Percentiles rank a stretch among this genome's conserved stretches.
These are phyloP conservation scores for Rubia tinctorum DNA, from an alignment of 305 asterid genomes.

Conservation along the genomic window DNA sequence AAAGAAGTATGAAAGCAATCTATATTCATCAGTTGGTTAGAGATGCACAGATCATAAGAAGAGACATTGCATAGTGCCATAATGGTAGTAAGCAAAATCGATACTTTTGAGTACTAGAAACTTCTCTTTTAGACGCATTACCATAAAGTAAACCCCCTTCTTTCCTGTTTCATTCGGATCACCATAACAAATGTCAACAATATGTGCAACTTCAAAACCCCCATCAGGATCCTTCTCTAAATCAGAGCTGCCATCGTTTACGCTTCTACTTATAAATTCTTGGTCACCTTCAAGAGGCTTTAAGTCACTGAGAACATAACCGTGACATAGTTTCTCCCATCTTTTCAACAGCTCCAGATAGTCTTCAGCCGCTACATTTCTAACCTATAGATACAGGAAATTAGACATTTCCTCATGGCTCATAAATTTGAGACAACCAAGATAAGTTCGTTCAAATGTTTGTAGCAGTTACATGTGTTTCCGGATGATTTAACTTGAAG, in stretches of 20 bases:
- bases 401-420: neutral
- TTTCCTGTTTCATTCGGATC: slow-evolving; percentile 55
- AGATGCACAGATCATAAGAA: neutral
- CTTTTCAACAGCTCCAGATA: slow-evolving; percentile 69
- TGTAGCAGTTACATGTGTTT: slow-evolving; percentile 39
- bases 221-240: slow-evolving; percentile 20
- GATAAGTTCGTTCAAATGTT: neutral
- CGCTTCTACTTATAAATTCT: slow-evolving; percentile 12
- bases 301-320: slow-evolving; percentile 33
- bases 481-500: slow-evolving; percentile 74
- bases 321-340: slow-evolving; percentile 57
- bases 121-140: slow-evolving; percentile 12
- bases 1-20: neutral
- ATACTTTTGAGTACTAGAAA: neutral
- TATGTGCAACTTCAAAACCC: slow-evolving; percentile 62
- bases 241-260: slow-evolving; percentile 16
- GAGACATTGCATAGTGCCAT: neutral
- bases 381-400: slow-evolving; percentile 41
- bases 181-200: slow-evolving; percentile 69
- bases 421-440: neutral
- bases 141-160: slow-evolving; percentile 64
- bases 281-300: slow-evolving; percentile 1
- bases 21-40: neutral
- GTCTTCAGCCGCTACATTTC: slow-evolving; percentile 70
- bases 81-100: neutral